Percentiles rank a stretch among this genome's conserved stretches.
Evolutionary conservation across 2,329 filamentous ascomycete species (phyloP).

Genomic region (Fusarium sp.): DNA sequence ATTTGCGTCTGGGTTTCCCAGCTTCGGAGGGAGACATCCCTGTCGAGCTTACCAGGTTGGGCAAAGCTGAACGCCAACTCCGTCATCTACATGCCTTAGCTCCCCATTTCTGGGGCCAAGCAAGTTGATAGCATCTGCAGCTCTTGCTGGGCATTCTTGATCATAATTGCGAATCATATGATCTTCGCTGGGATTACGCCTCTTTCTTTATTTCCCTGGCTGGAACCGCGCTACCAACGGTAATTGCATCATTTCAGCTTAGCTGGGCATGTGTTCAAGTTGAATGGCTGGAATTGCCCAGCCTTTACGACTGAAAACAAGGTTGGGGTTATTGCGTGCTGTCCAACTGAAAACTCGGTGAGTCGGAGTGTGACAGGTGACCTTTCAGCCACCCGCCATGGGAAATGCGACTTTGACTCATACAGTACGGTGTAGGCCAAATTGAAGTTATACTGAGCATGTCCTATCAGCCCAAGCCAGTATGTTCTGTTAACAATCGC

Average conservation of each 20-base stretch:
- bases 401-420: too few species aligned
- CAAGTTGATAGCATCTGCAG: neutral
- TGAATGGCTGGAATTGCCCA: slow-evolving; percentile 4
- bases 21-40: slow-evolving; percentile 13
- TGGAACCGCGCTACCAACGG: neutral
- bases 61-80: slow-evolving; percentile 24
- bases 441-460: too few species aligned
- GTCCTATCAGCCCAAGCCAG: too few species aligned
- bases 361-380: too few species aligned
- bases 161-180: slow-evolving; percentile 1
- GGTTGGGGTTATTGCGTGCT: slow-evolving; percentile 7
- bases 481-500: too few species aligned
- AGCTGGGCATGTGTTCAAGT: neutral
- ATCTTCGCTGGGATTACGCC: slow-evolving; percentile 22
- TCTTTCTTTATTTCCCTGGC: slow-evolving; percentile 10
- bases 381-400: too few species aligned
- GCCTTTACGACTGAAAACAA: slow-evolving; percentile 6
- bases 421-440: too few species aligned
- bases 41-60: slow-evolving; percentile 25
- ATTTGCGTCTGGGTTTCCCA: slow-evolving; percentile 19
- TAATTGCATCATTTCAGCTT: slow-evolving; percentile 36
- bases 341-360: too few species aligned
- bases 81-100: slow-evolving; percentile 31
- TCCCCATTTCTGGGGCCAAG: neutral
- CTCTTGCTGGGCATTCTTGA: neutral